Conservation (phyloP, 2,329 filamentous ascomycete species). For the Didymosphaeria variabile region DNA sequence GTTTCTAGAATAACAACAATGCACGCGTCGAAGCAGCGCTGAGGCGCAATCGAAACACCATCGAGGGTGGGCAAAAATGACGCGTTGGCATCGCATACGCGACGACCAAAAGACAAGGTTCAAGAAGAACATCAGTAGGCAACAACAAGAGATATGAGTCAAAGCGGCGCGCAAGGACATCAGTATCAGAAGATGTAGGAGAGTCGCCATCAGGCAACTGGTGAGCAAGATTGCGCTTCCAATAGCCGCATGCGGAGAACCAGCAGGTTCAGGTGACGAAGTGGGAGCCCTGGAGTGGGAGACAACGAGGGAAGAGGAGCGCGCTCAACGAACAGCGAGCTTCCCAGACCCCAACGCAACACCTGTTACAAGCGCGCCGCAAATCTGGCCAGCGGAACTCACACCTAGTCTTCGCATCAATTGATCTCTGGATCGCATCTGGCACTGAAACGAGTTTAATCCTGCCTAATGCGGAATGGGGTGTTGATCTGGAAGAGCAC, state of each 20-base stretch:
- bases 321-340: slow-evolving; percentile 15
- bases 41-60: slow-evolving; percentile 37
- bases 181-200: not conserved
- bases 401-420: slow-evolving; percentile 9
- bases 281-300: not conserved
- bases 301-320: slow-evolving; percentile 8
- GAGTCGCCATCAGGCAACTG: slow-evolving; percentile 9
- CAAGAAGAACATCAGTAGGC: slow-evolving; percentile 5
- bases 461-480: slow-evolving; percentile 42
- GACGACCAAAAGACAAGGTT: slow-evolving; percentile 16
- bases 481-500: slow-evolving; percentile 43
- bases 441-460: slow-evolving; percentile 26
- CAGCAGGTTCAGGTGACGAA: not conserved
- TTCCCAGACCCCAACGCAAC: slow-evolving; percentile 34
- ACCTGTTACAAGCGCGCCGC: slow-evolving; percentile 3
- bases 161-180: not conserved
- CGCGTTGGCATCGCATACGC: slow-evolving; percentile 24
- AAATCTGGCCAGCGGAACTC: slow-evolving; percentile 10
- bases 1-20: slow-evolving; percentile 1
- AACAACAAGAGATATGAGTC: slow-evolving; percentile 11
- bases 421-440: slow-evolving; percentile 9
- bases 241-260: not conserved
- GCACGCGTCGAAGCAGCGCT: slow-evolving; percentile 18
- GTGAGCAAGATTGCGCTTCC: not conserved
- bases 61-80: slow-evolving; percentile 18